Evolutionary conservation across 2,329 filamentous ascomycete genomes (phyloP).

Genomic region (Phyllosticta paracitricarpa): DNA sequence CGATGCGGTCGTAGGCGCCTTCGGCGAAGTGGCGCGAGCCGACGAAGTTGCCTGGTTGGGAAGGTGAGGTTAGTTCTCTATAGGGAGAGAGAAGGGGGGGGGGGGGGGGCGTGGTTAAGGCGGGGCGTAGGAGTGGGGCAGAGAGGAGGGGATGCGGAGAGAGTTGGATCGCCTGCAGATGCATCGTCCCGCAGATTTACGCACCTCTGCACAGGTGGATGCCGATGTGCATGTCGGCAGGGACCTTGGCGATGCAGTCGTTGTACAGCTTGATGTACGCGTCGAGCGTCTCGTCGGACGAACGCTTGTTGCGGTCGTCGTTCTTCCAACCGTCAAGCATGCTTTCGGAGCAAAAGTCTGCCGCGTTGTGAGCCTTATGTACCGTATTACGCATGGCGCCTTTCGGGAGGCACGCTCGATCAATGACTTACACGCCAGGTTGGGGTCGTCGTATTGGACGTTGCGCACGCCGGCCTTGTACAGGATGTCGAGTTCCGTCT

Average conservation of each 20-base stretch:
- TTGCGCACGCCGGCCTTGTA: conserved; percentile 35
- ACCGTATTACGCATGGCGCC: background rate
- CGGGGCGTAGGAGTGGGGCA: background rate
- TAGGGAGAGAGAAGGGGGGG: background rate
- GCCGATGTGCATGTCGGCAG: conserved; percentile 61
- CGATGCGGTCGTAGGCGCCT: conserved; percentile 34
- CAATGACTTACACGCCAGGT: conserved; percentile 27
- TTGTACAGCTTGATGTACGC: conserved; percentile 69
- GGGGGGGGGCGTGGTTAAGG: background rate
- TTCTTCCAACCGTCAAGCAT: conserved; percentile 31
- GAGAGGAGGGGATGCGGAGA: background rate
- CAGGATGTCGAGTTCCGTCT: conserved; percentile 33
- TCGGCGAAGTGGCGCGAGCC: conserved; percentile 33
- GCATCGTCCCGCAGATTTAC: background rate
- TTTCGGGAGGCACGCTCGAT: no score
- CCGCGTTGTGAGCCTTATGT: background rate
- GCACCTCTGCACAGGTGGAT: conserved; percentile 54
- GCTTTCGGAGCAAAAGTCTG: conserved; percentile 25
- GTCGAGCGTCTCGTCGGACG: conserved; percentile 58
- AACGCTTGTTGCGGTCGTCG: conserved; percentile 55
- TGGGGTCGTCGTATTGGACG: conserved; percentile 35
- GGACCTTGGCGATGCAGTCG: conserved; percentile 51
- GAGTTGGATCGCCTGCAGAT: background rate
- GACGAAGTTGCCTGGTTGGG: conserved; percentile 31
- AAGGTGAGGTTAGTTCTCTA: conserved; percentile 12